Base-by-base conservation (phyloP, 148 eudicot species). In the Euryodendron excelsum region DNA sequence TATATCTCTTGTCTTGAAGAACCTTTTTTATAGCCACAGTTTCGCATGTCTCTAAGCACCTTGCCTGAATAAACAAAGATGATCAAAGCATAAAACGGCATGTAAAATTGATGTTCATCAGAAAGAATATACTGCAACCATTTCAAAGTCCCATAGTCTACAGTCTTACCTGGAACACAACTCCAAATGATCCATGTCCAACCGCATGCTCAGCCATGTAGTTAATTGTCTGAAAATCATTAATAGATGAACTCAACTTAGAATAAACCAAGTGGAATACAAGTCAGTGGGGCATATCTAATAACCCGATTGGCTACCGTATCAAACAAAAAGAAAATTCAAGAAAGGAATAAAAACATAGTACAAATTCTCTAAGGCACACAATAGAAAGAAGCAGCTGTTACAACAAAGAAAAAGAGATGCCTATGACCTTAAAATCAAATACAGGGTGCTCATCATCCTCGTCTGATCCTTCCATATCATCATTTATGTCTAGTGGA, bases 1-100 rank as follows among this genome's bases (percentile, higher is more conserved):
- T 92, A 83, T 92, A 92, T 69, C 96, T 86, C 86, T 88, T 90
- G 74, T 92, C 96, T n/a, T n/a, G n/a, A n/a, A n/a, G n/a, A n/a
- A n/a, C n/a, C n/a, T n/a, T n/a, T n/a, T n/a, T n/a, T n/a, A n/a
- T n/a, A n/a, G n/a, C n/a, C n/a, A n/a, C n/a, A n/a, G n/a, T n/a
- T n/a, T n/a, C n/a, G n/a, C n/a, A n/a, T n/a, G n/a, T n/a, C n/a
- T n/a, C n/a, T n/a, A n/a, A n/a, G n/a, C n/a, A n/a, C n/a, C n/a
- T n/a, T n/a, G n/a, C n/a, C n/a, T n/a, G n/a, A n/a, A n/a, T n/a
- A n/a, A n/a, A n/a, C n/a, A n/a, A n/a, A n/a, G 60, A 75, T 13
- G 53, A 78, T 79, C 20, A n/a, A n/a, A 79, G 72, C 58, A 73
- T 31, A 41, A n/a, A 23, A 77, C 73, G 41, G 34, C n/a, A n/a